Evolutionary conservation across 2,329 filamentous ascomycete species (phyloP).

Genomic region (Aspergillus sp.): DNA sequence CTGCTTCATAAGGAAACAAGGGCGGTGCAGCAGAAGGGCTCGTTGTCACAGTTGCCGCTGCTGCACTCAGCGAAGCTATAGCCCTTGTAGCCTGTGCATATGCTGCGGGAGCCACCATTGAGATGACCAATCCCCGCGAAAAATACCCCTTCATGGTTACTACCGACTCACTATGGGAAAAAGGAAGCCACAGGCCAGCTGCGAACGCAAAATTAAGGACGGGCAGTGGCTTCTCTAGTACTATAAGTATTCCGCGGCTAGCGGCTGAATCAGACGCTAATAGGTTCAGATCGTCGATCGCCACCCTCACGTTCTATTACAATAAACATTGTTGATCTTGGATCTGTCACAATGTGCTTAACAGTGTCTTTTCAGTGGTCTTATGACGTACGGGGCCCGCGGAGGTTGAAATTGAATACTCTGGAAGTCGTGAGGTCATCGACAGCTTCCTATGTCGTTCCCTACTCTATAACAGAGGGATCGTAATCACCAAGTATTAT

Average conservation of each 20-base stretch:
- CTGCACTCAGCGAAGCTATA: constrained; percentile 5
- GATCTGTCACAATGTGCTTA: too few species aligned
- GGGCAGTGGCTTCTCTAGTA: background rate
- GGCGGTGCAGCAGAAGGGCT: constrained; percentile 22
- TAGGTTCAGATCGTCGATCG: too few species aligned
- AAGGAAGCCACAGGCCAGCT: background rate
- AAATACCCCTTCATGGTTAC: constrained; percentile 9
- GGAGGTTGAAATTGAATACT: too few species aligned
- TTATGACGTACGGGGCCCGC: too few species aligned
- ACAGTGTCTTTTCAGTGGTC: too few species aligned
- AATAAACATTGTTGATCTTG: too few species aligned
- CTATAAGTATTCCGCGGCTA: background rate
- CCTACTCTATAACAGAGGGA: too few species aligned
- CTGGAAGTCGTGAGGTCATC: too few species aligned
- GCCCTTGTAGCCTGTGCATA: constrained; percentile 1
- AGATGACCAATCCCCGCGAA: constrained; percentile 1
- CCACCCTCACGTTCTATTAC: too few species aligned
- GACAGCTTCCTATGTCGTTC: too few species aligned
- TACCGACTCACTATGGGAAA: background rate
- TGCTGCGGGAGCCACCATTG: constrained; percentile 2
- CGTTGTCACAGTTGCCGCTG: constrained; percentile 14
- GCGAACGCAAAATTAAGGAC: background rate
- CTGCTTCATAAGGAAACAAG: constrained; percentile 23
- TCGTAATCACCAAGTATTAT: too few species aligned
- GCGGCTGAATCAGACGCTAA: background rate